Conservation (phyloP, 2,329 filamentous ascomycete genomes). For the Diplodia corticola region DNA sequence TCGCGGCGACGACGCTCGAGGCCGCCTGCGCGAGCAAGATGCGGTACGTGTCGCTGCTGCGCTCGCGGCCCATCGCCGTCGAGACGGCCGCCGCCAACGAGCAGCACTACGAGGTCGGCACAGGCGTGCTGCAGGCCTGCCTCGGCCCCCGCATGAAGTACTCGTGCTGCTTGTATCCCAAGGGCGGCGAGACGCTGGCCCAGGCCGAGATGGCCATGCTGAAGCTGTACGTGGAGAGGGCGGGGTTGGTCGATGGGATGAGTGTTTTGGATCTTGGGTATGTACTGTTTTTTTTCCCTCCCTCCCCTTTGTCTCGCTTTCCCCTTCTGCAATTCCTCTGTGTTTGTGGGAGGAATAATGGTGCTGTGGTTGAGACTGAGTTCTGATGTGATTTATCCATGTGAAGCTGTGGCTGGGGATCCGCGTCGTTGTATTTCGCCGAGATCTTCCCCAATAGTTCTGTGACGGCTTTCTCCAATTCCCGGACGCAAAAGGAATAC, state of each 20-base stretch:
- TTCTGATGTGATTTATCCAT: slow-evolving; percentile 6
- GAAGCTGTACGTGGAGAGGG: slow-evolving; percentile 61
- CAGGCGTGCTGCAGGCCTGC: slow-evolving; percentile 61
- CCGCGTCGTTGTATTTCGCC: slow-evolving; percentile 64
- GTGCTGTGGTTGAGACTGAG: not conserved
- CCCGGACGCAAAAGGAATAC: slow-evolving; percentile 65
- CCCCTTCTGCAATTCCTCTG: too few species aligned
- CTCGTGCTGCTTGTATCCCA: slow-evolving; percentile 65
- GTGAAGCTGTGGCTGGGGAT: slow-evolving; percentile 67
- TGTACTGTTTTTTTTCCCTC: slow-evolving; percentile 27
- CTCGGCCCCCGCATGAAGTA: slow-evolving; percentile 73
- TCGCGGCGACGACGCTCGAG: slow-evolving; percentile 55
- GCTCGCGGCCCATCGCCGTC: slow-evolving; percentile 65
- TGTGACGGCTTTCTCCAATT: slow-evolving; percentile 70
- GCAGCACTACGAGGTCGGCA: slow-evolving; percentile 73
- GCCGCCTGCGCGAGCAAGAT: slow-evolving; percentile 62
- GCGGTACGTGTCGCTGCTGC: slow-evolving; percentile 61
- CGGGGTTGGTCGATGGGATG: slow-evolving; percentile 61
- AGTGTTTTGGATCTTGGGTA: slow-evolving; percentile 63
- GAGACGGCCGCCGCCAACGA: slow-evolving; percentile 65
- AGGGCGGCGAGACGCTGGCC: slow-evolving; percentile 61
- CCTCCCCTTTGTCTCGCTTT: too few species aligned
- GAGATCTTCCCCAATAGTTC: slow-evolving; percentile 62
- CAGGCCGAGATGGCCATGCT: slow-evolving; percentile 69
- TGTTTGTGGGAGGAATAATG: slow-evolving; percentile 26